These are phyloP conservation scores for Botrytis paeoniae DNA, from an alignment of 2,329 filamentous ascomycete species.

Conservation along the genomic window DNA sequence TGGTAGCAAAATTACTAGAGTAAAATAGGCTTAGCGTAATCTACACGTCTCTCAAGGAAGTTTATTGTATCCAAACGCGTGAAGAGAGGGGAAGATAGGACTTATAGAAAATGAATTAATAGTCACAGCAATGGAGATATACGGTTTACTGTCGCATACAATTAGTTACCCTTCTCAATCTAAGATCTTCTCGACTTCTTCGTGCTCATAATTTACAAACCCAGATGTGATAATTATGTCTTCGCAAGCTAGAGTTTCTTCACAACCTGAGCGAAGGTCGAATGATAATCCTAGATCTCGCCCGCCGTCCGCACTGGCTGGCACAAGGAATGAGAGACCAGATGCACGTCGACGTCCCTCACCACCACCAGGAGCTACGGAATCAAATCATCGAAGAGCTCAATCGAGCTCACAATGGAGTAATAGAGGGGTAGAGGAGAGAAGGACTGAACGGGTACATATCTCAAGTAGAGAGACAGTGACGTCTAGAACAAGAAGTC, in stretches of 20 bases:
- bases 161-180: conserved; percentile 7
- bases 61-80: conserved; percentile 19
- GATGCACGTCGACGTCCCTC: conserved; percentile 33
- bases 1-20: background rate
- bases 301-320: conserved; percentile 31
- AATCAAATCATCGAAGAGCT: conserved; percentile 52
- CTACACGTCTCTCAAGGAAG: conserved; percentile 12
- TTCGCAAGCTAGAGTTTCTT: conserved; percentile 36
- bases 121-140: conserved; percentile 13
- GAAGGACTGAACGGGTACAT: conserved; percentile 55
- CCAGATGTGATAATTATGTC: conserved; percentile 37
- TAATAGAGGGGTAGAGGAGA: conserved; percentile 45
- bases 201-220: conserved; percentile 16
- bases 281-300: conserved; percentile 35
- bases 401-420: conserved; percentile 54
- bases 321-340: conserved; percentile 26
- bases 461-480: conserved; percentile 63
- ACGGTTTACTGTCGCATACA: conserved; percentile 13
- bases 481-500: conserved; percentile 57
- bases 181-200: background rate
- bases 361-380: conserved; percentile 28
- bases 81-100: background rate
- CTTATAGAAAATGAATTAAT: conserved; percentile 6
- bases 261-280: conserved; percentile 35
- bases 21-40: conserved; percentile 12